These are phyloP conservation scores for Leccinum boreale DNA, from an alignment of 768 basidiomycete species.

Conservation along the genomic window DNA sequence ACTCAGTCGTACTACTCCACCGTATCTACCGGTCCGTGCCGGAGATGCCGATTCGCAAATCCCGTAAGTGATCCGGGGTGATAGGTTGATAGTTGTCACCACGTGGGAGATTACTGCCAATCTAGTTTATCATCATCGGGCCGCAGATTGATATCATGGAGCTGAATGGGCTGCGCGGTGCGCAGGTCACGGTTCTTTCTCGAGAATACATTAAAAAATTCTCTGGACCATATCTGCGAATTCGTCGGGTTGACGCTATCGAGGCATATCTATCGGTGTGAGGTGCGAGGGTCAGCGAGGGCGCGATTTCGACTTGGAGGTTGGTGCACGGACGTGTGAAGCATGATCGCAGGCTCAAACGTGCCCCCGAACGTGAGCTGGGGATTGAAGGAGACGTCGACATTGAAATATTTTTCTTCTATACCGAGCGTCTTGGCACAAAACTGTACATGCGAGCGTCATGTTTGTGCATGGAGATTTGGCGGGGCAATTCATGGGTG, in stretches of 20 bases:
- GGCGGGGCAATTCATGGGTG: neutral
- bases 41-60: too few species aligned
- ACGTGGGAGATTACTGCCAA: too few species aligned
- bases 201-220: conserved; percentile 31
- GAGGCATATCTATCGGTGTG: conserved; percentile 45
- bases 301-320: neutral
- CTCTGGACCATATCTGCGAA: conserved; percentile 54
- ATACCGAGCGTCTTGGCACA: conserved; percentile 43
- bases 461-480: neutral
- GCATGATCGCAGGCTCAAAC: conserved; percentile 62
- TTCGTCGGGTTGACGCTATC: conserved; percentile 46
- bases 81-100: too few species aligned
- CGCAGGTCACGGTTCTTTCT: neutral
- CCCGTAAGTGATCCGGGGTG: too few species aligned
- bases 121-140: too few species aligned
- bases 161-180: too few species aligned
- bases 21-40: too few species aligned
- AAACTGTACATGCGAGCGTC: conserved; percentile 34
- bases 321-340: conserved; percentile 46
- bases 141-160: neutral
- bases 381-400: neutral
- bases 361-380: conserved; percentile 35
- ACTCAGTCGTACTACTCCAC: too few species aligned
- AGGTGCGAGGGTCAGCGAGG: neutral
- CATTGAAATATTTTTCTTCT: neutral